Percentiles rank a stretch among this genome's conserved stretches.
phyloP scores from a whole-genome alignment of 1,284 basidiomycete species.

The Rhodotorula sp. region DNA sequence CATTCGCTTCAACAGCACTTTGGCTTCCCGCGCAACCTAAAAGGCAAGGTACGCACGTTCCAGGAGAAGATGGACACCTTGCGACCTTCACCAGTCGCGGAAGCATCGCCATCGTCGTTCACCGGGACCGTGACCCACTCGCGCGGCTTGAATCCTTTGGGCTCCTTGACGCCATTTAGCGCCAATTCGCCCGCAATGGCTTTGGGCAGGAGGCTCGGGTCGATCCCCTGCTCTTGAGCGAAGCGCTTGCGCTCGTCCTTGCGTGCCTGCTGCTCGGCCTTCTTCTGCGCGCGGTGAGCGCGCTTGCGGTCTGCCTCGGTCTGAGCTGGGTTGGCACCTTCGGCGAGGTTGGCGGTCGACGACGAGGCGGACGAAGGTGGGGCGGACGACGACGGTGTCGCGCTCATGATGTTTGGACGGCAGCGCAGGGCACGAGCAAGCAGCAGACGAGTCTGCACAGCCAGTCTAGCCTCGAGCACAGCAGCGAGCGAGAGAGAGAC shows the following conservation, averaged over 20 bases:
- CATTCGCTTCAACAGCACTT: no score
- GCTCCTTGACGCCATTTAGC: not conserved
- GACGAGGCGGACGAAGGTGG: no score
- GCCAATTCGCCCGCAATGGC: slow-evolving; percentile 9
- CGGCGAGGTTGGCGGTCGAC: no score
- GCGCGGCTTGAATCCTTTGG: slow-evolving; percentile 28
- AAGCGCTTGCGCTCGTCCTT: slow-evolving; percentile 25
- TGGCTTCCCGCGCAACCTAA: not conserved
- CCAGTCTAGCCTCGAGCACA: no score
- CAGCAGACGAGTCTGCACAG: no score
- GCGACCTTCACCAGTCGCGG: not conserved
- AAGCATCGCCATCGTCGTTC: not conserved
- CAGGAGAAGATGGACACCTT: slow-evolving; percentile 41
- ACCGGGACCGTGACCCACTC: slow-evolving; percentile 24
- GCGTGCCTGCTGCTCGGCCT: slow-evolving; percentile 27
- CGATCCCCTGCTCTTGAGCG: slow-evolving; percentile 22
- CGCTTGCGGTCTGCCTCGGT: slow-evolving; percentile 21
- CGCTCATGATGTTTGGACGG: no score
- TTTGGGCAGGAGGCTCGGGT: slow-evolving; percentile 18
- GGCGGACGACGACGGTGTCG: no score
- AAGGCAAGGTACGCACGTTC: slow-evolving; percentile 38
- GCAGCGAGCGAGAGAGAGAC: no score
- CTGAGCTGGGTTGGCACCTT: no score
- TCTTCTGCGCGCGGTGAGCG: slow-evolving; percentile 21
- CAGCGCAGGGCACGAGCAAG: no score